Percentiles rank a stretch among this genome's conserved stretches.
Conservation (phyloP, 441 rosid genomes). For the Erodium moschatum region DNA sequence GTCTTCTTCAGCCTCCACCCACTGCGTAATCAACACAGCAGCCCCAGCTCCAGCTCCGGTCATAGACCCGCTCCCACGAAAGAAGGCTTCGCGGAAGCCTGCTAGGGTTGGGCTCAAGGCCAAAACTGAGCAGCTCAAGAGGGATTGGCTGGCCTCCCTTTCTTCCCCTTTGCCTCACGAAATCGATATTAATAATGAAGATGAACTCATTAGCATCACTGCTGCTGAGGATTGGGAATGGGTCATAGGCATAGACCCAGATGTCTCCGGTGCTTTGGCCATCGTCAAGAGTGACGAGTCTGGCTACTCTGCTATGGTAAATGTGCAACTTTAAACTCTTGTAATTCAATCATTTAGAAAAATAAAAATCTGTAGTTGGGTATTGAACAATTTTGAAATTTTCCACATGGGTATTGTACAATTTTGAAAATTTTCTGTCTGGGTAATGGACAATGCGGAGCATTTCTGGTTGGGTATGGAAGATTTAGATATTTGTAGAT, state of each 20-base stretch:
- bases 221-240: conserved; percentile 28
- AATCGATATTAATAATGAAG: neutral
- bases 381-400: neutral
- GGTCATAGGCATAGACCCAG: conserved; percentile 75
- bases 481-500: neutral
- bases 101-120: conserved; percentile 24
- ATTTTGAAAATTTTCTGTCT: neutral
- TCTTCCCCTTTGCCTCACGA: conserved; percentile 32
- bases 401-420: neutral
- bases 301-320: conserved; percentile 57
- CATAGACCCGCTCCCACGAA: conserved; percentile 6
- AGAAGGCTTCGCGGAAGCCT: neutral
- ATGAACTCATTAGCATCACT: conserved; percentile 13
- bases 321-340: neutral
- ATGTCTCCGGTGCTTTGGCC: conserved; percentile 70
- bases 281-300: conserved; percentile 38
- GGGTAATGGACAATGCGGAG: too few relatives aligned
- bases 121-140: conserved; percentile 40
- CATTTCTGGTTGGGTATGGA: neutral
- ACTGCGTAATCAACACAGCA: conserved; percentile 9
- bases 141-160: conserved; percentile 67
- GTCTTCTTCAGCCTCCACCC: conserved; percentile 19
- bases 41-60: conserved; percentile 2
- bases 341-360: neutral
- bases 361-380: neutral